phyloP scores from a whole-genome alignment of 176 grass and related monocot species.

The Pontederia crassipes region DNA sequence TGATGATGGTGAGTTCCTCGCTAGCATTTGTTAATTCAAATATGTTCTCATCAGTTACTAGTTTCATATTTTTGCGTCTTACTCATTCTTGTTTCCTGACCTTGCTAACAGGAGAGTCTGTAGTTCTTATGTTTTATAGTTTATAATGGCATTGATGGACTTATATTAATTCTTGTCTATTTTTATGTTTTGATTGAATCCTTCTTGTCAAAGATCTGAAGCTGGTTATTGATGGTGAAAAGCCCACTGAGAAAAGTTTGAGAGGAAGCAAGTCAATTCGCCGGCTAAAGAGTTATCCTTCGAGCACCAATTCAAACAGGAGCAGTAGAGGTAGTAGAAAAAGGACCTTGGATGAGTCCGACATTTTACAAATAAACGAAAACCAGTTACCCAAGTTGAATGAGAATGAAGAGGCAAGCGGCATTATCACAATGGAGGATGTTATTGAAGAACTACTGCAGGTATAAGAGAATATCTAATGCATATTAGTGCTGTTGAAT shows the following conservation, averaged over 20 bases:
- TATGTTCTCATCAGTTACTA: not conserved
- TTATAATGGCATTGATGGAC: too few relatives aligned
- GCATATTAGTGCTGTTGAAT: not conserved
- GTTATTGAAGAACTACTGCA: constrained; percentile 98
- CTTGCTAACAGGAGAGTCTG: not conserved
- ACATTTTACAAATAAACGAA: constrained; percentile 62
- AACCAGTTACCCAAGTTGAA: constrained; percentile 39
- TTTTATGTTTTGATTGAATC: not conserved
- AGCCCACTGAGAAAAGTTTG: constrained; percentile 32
- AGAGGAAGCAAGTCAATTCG: constrained; percentile 20
- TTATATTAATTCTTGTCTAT: not conserved
- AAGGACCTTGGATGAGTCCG: constrained; percentile 44
- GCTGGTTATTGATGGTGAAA: constrained; percentile 45
- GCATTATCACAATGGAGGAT: constrained; percentile 98
- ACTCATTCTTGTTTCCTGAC: not conserved
- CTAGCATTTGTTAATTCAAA: constrained; percentile 4
- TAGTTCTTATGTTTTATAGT: too few relatives aligned
- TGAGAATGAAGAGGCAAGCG: constrained; percentile 79
- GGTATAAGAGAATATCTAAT: constrained; percentile 20
- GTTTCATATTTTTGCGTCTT: not conserved
- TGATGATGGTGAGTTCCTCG: constrained; percentile 28
- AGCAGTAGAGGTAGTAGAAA: constrained; percentile 38
- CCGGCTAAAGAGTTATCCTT: constrained; percentile 57
- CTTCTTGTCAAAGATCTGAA: constrained; percentile 33
- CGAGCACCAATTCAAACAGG: constrained; percentile 23